phyloP scores from a whole-genome alignment of 768 basidiomycete species.

The Leucocoprinus birnbaumii region DNA sequence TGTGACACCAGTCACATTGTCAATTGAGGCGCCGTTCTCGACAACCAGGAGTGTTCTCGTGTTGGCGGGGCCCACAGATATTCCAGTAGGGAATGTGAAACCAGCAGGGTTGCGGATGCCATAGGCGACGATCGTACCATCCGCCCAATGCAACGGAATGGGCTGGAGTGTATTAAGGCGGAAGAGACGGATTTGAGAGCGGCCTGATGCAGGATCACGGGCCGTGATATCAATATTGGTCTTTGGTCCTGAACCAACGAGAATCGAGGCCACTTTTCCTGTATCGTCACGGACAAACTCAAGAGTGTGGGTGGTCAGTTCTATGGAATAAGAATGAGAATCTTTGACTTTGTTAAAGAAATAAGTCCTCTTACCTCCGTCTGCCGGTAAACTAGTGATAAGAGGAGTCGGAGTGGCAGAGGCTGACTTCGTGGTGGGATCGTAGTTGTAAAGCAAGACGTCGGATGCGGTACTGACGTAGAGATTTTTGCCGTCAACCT shows the following conservation, averaged over 20 bases:
- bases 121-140: constrained; percentile 35
- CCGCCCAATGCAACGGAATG: constrained; percentile 21
- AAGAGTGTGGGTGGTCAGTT: constrained; percentile 39
- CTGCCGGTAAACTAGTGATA: constrained; percentile 32
- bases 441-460: constrained; percentile 32
- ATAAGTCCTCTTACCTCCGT: constrained; percentile 40
- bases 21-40: constrained; percentile 43
- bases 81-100: constrained; percentile 29
- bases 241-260: constrained; percentile 35
- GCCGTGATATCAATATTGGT: constrained; percentile 41
- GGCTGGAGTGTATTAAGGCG: constrained; percentile 15
- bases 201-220: constrained; percentile 37
- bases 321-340: constrained; percentile 17
- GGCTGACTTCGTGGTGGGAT: constrained; percentile 27
- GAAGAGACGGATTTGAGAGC: constrained; percentile 37
- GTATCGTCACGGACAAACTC: constrained; percentile 25
- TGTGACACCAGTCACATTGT: constrained; percentile 36
- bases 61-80: constrained; percentile 1
- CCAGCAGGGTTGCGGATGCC: constrained; percentile 44
- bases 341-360: no score
- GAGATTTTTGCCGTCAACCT: constrained; percentile 28
- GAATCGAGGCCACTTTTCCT: constrained; percentile 19
- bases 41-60: constrained; percentile 28
- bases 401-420: constrained; percentile 19
- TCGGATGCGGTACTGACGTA: constrained; percentile 37